A percentile compares a stretch with the other conserved stretches of the same genome.
These are phyloP conservation scores for Ganoderma meredithae DNA, from an alignment of 1,284 basidiomycete species.

Conservation along the genomic window DNA sequence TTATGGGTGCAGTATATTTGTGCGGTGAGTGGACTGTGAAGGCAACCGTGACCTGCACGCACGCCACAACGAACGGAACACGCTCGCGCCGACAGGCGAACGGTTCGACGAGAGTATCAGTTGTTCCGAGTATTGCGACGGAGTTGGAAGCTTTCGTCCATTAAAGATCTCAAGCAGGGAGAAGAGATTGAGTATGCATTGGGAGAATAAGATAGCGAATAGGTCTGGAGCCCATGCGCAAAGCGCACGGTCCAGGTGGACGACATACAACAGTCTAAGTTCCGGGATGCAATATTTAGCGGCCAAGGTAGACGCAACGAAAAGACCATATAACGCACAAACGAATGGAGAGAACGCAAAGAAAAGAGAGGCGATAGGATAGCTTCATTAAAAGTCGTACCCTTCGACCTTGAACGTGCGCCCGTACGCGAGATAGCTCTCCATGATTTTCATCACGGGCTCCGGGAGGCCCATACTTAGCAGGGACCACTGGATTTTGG, in stretches of 20 bases:
- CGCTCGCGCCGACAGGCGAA: too few species aligned
- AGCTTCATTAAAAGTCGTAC: slow-evolving; percentile 65
- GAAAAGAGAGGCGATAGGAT: not conserved
- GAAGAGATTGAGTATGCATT: slow-evolving; percentile 18
- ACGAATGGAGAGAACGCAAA: not conserved
- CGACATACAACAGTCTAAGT: slow-evolving; percentile 28
- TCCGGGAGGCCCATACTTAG: slow-evolving; percentile 93
- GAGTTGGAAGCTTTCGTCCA: not conserved
- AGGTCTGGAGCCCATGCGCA: slow-evolving; percentile 14
- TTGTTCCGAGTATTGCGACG: not conserved
- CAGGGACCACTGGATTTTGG: slow-evolving; percentile 93
- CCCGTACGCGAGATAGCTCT: slow-evolving; percentile 84
- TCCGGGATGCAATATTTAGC: slow-evolving; percentile 10
- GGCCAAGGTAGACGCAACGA: slow-evolving; percentile 1
- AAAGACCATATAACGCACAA: not conserved
- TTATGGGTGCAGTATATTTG: not conserved
- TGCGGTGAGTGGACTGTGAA: too few species aligned
- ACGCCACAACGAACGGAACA: too few species aligned
- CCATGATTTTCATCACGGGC: slow-evolving; percentile 86
- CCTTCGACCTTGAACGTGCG: slow-evolving; percentile 84
- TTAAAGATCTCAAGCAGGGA: not conserved
- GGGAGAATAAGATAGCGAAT: slow-evolving; percentile 27
- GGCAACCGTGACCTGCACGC: too few species aligned
- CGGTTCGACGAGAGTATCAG: too few species aligned
- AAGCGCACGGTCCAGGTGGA: slow-evolving; percentile 18